These are phyloP conservation scores for Aspergillus latus DNA, from an alignment of 2,329 filamentous ascomycete species.

Conservation along the genomic window DNA sequence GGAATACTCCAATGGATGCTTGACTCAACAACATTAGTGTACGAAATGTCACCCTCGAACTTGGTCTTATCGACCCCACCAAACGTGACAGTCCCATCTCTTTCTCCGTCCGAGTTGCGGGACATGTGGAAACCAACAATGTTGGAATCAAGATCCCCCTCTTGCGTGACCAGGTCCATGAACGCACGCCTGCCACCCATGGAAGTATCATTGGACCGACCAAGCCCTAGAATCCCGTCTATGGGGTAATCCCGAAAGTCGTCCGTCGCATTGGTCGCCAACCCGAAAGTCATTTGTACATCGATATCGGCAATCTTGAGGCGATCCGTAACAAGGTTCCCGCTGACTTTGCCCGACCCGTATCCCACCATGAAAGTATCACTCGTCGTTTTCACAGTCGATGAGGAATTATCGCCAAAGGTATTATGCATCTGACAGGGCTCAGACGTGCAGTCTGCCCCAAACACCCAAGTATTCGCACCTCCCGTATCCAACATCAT, in stretches of 20 bases:
- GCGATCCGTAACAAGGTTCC: constrained; percentile 65
- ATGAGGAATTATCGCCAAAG: constrained; percentile 67
- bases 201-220: constrained; percentile 58
- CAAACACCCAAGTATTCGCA: constrained; percentile 80
- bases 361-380: constrained; percentile 68
- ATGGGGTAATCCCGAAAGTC: constrained; percentile 79
- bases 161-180: constrained; percentile 60
- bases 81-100: constrained; percentile 75
- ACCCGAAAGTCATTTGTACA: constrained; percentile 67
- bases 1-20: constrained; percentile 70
- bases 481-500: constrained; percentile 57
- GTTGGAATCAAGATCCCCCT: constrained; percentile 62
- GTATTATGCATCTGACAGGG: constrained; percentile 70
- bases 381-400: constrained; percentile 56
- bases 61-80: constrained; percentile 67
- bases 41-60: constrained; percentile 68
- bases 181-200: constrained; percentile 59
- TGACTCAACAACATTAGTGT: constrained; percentile 55
- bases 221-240: constrained; percentile 82
- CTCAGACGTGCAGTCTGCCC: constrained; percentile 62
- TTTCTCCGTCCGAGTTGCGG: constrained; percentile 63
- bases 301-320: constrained; percentile 66
- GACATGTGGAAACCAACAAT: constrained; percentile 71
- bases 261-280: constrained; percentile 68
- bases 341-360: constrained; percentile 72